A percentile compares a stretch with the other conserved stretches of the same genome.
Conservation (phyloP, 179 eudicot species). For the Camellia oleifera region DNA sequence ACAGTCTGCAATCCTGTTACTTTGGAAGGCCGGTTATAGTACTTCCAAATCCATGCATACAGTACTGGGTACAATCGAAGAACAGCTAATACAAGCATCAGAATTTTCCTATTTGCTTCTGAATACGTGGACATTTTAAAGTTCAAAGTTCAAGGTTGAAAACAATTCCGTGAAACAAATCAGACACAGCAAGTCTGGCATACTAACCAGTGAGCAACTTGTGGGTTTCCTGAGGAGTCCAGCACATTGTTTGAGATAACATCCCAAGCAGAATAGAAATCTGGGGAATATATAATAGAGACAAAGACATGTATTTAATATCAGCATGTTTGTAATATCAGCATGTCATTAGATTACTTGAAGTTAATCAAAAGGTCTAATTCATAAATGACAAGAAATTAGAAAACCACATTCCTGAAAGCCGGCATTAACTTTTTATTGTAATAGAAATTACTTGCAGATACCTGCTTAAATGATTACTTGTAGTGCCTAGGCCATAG, state of each 20-base stretch:
- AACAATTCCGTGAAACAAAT: not conserved
- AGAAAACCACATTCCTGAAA: not conserved
- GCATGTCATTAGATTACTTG: not conserved
- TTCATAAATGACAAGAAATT: not conserved
- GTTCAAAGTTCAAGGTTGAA: constrained; percentile 1
- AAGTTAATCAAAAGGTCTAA: constrained; percentile 9
- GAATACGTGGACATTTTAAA: not conserved
- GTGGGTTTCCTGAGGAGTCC: constrained; percentile 54
- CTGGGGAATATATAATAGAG: constrained; percentile 31
- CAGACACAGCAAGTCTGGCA: constrained; percentile 10
- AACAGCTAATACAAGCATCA: not conserved
- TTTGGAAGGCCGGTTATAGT: not conserved
- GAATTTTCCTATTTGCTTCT: not conserved
- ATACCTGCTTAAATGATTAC: not conserved
- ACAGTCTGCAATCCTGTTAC: not conserved
- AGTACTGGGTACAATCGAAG: not conserved
- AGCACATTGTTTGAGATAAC: constrained; percentile 56
- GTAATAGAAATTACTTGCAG: not conserved
- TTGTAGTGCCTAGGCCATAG: not conserved
- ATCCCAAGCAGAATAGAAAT: constrained; percentile 93
- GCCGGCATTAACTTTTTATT: not conserved
- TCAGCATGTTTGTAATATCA: not conserved
- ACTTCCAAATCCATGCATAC: not conserved
- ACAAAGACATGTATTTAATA: not conserved
- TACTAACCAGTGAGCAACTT: constrained; percentile 65